Evolutionary conservation across 495 filamentous ascomycete species (phyloP), one percentile per base, ranked within the genome.

Genomic region (Margaritispora aquatica): DNA sequence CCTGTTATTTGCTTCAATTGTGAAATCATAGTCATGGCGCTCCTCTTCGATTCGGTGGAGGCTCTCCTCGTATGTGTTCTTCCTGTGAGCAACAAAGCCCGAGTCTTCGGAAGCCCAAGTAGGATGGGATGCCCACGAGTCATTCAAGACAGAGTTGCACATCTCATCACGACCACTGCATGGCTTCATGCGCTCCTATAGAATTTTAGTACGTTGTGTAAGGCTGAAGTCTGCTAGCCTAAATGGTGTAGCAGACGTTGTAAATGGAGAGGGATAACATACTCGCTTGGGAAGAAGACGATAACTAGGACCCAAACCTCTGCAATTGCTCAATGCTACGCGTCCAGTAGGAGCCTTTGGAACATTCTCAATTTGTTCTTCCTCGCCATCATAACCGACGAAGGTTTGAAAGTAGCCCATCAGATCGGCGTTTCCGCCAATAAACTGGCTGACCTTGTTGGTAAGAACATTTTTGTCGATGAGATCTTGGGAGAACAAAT

Each of bases 21-120:
- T 94, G 71, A 92, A 95, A 68, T 99, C 95, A 69, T 99, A 99
- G 69, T 99, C 95, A 68, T 99, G 95, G 15, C 95, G 84, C 68
- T 99, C 95, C 68, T 99, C 95, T 73, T 99, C 95, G 61, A 97
- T 96, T 17, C 94, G 83, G 65, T 97, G 95, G 36, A 97, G 82
- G 31, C 85, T 85, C 68, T 99, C 95, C 71, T 99, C 95, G 59
- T 83, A 93, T 21, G 82, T 79, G 66, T 97, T 99, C 81, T 99
- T 99, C 44, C 92, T 81, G 74, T 99, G 95, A 1, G 94, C 95
- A 57, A 99, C 90, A 64, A 99, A 99, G 1, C 95, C 95, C 27
- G 90, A 96, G 68, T 99, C 95, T 72, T 99, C 95, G 1, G 92
- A 97, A 0, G 93, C 95, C 95, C 95, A 99, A 2, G 95, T 99